A percentile compares a stretch with the other conserved stretches of the same genome.
Evolutionary conservation across 768 basidiomycete genomes (phyloP).

Genomic region (Collybia sordida): DNA sequence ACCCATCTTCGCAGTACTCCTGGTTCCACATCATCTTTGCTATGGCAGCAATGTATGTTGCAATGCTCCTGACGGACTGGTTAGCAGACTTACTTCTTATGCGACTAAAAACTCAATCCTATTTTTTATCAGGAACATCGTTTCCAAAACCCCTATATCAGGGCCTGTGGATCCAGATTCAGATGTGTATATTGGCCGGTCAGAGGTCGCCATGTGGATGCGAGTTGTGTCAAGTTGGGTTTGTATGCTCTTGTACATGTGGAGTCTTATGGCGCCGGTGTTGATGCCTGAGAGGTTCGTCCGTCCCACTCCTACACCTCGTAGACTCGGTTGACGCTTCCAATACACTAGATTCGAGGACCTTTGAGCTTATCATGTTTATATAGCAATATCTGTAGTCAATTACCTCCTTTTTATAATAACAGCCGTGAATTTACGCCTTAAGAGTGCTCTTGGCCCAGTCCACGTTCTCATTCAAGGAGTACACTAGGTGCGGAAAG

Average conservation of each 20-base stretch:
- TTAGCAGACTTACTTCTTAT: constrained; percentile 36
- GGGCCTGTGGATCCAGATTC: constrained; percentile 52
- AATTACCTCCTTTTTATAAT: too few species aligned
- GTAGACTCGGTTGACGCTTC: neutral
- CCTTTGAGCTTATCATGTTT: constrained; percentile 8
- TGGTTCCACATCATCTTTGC: constrained; percentile 99
- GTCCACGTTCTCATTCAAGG: too few species aligned
- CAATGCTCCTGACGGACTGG: constrained; percentile 97
- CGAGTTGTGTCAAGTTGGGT: constrained; percentile 95
- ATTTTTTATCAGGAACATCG: constrained; percentile 61
- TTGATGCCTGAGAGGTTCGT: constrained; percentile 87
- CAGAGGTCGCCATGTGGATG: constrained; percentile 99
- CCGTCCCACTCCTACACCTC: neutral
- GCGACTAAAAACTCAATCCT: neutral
- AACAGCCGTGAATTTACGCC: too few species aligned
- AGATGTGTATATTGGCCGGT: constrained; percentile 91
- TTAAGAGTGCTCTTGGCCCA: too few species aligned
- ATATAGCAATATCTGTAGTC: neutral
- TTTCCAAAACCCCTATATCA: constrained; percentile 52
- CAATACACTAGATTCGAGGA: constrained; percentile 23
- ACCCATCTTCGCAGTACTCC: constrained; percentile 63
- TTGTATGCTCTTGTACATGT: constrained; percentile 81
- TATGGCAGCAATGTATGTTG: constrained; percentile 96
- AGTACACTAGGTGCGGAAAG: too few species aligned
- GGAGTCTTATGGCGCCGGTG: constrained; percentile 88